Evolutionary conservation across 305 asterid genomes (phyloP), one percentile per base, ranked within the genome.

Genomic region (Fraxinus paxiana): DNA sequence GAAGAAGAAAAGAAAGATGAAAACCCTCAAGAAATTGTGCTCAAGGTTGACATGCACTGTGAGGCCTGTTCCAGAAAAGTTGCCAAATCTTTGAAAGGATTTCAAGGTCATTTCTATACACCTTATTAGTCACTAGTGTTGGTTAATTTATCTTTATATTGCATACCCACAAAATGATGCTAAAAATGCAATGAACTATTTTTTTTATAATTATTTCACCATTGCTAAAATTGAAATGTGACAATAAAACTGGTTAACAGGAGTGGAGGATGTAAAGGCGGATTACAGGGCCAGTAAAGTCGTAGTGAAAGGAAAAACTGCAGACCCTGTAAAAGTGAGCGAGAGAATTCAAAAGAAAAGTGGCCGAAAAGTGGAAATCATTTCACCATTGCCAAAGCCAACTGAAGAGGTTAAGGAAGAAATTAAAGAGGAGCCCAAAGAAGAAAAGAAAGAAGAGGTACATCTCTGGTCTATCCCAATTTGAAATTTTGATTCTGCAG

Each of bases 41-140:
- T 94, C 34, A 93, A 88, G 83, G 98, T 93, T 7, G 98, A 94
- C 84, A 94, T 94, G 98, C 97, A 93, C 76, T 94, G 98, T 35
- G 92, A 91, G 84, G 98, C 97, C 81, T 94, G 98, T 77, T 97
- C 98, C 12, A 83, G 96, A 81, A 94, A 94, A 89, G 97, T 94
- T 69, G 87, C 94, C 15, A 86, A 90, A 84, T 85, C 97, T 48
- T 88, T 94, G 82, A 93, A 90, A 86, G 94, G 97, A 76, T 93
- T 93, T 77, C 84, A 92, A 88, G 98, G 98, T 92, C 51, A 17
- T 54, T 46, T 46, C 56, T 13, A 46, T 46, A 46, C 4, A 46
- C 56, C 56, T 46, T 46, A 12, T 12, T 43, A 43, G 18, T 46
- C 56, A 48, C 20, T 4, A 48, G 20, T 48, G 59, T 46, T 46